Evolutionary conservation across 306 rosid genomes (phyloP), one percentile per base, ranked within the genome.

Genomic region (Trifolium dubium): DNA sequence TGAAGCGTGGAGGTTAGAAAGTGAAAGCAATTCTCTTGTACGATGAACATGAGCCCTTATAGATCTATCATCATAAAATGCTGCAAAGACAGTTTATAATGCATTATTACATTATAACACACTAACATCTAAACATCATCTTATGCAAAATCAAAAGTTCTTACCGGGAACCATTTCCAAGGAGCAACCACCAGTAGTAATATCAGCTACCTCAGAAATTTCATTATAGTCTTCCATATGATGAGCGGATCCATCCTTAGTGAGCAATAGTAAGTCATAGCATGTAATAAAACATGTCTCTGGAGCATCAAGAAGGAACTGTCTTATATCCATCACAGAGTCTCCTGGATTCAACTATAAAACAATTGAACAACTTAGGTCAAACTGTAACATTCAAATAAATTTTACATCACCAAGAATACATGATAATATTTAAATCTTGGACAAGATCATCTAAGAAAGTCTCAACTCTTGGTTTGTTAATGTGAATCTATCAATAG

Each of bases 141-240:
- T 12, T 62, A 23, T 47, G 29, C 18, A 44, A 69, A 19, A 74
- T 74, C 34, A 43, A 41, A 59, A 46, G 79, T 54, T 77, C 54
- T 65, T 91, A 95, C 99, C 98, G 59, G 97, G 98, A 69, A 92
- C 97, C 96, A 95, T 95, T 88, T 95, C 99, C 87, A 95, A 88
- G 67, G 96, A 86, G 83, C 98, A 95, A 49, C 97, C 98, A 35
- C 99, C 99, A 78, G 82, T 46, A 15, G 99, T 95, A 76, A 95
- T 92, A 79, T 95, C 99, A 90, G 97, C 96, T 78, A 95, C 98
- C 82, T 92, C 99, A 9, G 97, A 92, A 79, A 95, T 90, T 84
- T 95, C 97, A 81, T 95, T 90, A 88, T 83, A 92, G 75, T 95
- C 98, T 85, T 95, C 99, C 62, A 95, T 84, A 37, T 86, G 96